A percentile compares a stretch with the other conserved stretches of the same genome.
Evolutionary conservation across 2,329 filamentous ascomycete genomes (phyloP).

Genomic region (Calonectria pseudoturangicola): DNA sequence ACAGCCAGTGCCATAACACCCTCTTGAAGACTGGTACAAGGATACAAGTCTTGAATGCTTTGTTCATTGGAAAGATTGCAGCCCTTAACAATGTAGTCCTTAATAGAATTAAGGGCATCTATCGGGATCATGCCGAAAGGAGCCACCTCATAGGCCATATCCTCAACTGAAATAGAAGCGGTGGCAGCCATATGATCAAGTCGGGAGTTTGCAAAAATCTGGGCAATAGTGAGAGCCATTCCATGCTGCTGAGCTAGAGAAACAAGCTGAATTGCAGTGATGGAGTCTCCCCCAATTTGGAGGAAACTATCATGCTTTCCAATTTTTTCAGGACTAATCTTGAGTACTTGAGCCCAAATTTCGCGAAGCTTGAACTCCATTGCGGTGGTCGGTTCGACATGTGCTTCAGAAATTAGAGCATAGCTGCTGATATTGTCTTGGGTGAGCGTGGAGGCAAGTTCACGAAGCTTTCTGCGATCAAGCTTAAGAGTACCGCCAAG

Average conservation of each 20-base stretch:
- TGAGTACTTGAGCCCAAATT: slow-evolving; percentile 42
- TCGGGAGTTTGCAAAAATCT: slow-evolving; percentile 26
- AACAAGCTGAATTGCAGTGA: slow-evolving; percentile 50
- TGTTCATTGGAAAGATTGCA: background rate
- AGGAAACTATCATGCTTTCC: slow-evolving; percentile 55
- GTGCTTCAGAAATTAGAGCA: background rate
- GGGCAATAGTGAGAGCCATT: background rate
- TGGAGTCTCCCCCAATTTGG: slow-evolving; percentile 52
- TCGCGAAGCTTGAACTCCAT: background rate
- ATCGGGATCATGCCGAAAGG: background rate
- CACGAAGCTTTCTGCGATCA: slow-evolving; percentile 40
- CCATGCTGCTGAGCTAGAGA: slow-evolving; percentile 21
- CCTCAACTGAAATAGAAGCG: background rate
- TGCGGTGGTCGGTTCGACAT: background rate
- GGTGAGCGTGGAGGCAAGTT: background rate
- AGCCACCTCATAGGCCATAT: background rate
- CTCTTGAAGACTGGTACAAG: slow-evolving; percentile 26
- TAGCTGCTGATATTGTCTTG: background rate
- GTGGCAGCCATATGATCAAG: slow-evolving; percentile 12
- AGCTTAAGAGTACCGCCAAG: slow-evolving; percentile 44
- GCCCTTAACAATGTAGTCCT: background rate
- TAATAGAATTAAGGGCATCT: background rate
- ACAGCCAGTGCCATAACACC: slow-evolving; percentile 24
- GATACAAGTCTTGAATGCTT: slow-evolving; percentile 24
- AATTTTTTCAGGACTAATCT: slow-evolving; percentile 48